Evolutionary conservation across 1,139 yeast genomes (phyloP), one percentile per base, ranked within the genome.

Genomic region (Taphrina flavorubra): DNA sequence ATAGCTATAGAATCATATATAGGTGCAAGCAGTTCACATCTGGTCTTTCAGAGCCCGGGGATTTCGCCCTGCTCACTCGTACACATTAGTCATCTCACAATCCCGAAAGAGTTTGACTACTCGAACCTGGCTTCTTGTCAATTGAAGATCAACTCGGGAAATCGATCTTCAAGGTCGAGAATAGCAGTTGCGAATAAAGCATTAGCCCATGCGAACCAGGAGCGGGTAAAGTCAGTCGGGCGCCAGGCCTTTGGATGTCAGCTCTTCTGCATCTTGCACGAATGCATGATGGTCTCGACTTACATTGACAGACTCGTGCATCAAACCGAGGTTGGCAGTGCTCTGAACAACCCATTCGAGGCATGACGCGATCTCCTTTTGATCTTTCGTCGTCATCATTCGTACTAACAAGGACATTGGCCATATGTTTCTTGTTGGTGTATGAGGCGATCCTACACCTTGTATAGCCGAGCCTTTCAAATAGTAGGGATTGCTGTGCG

Each of bases 181-280:
- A 91, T 87, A 0, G 96, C 88, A 77, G 88, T 89, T 11, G 94
- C 97, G 78, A 91, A 90, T 77, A 91, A 97, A 0, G 96, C 87
- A 76, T 91, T 92, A 74, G 96, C 90, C 97, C 97, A 92, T 2
- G 97, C 89, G 79, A 92, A 92, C 97, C 97, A 91, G 1, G 92
- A 84, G 4, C 64, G 37, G 14, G 68, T 47, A 18, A n/a, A 65
- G 25, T 47, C 57, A 16, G 11, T n/a, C 20, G 47, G 11, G 7
- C 47, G 16, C 65, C 65, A 60, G 7, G 57, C 58, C 70, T 96
- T 80, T 0, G 47, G 18, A n/a, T 44, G 47, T 44, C 47, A 44
- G 47, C 47, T 44, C 47, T 13, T 44, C 8, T 25, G 31, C 31
- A 25, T 25, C 31, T 25, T 25, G 31, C 31, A 25, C 31, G 31